Evolutionary conservation across 176 grass and related monocot species (phyloP).

Genomic region (Puya raimondii): DNA sequence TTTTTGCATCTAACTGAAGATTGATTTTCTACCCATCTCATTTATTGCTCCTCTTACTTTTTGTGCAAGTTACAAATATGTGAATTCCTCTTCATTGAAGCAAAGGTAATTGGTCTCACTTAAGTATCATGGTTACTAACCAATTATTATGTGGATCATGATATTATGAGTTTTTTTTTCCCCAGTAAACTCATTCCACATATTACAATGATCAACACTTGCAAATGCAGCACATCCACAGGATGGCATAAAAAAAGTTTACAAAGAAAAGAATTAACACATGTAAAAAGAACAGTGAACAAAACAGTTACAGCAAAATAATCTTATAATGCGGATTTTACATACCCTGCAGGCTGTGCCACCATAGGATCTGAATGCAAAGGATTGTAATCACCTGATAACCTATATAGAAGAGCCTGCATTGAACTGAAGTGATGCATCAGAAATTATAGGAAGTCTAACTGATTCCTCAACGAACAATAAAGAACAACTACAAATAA

Average conservation of each 20-base stretch:
- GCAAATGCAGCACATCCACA: no score
- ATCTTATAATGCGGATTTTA: conserved; percentile 1
- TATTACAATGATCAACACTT: no score
- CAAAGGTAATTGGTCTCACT: no score
- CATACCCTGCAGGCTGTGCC: conserved; percentile 83
- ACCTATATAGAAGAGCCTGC: conserved; percentile 77
- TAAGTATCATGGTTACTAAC: no score
- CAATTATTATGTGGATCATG: no score
- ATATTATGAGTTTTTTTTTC: no score
- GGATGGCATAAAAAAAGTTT: background rate
- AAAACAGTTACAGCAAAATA: conserved; percentile 9
- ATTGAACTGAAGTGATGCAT: background rate
- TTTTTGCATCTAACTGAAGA: no score
- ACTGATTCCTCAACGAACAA: background rate
- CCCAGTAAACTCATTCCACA: no score
- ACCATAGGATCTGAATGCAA: conserved; percentile 84
- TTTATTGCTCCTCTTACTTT: no score
- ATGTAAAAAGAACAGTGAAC: background rate
- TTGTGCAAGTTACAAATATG: no score
- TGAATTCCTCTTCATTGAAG: no score
- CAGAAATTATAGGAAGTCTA: background rate
- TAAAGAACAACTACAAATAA: background rate
- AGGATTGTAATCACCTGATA: conserved; percentile 95
- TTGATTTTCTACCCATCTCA: no score
- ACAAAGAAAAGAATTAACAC: background rate